phyloP scores from a whole-genome alignment of 2,329 filamentous ascomycete genomes.

The Diaporthe sp. region DNA sequence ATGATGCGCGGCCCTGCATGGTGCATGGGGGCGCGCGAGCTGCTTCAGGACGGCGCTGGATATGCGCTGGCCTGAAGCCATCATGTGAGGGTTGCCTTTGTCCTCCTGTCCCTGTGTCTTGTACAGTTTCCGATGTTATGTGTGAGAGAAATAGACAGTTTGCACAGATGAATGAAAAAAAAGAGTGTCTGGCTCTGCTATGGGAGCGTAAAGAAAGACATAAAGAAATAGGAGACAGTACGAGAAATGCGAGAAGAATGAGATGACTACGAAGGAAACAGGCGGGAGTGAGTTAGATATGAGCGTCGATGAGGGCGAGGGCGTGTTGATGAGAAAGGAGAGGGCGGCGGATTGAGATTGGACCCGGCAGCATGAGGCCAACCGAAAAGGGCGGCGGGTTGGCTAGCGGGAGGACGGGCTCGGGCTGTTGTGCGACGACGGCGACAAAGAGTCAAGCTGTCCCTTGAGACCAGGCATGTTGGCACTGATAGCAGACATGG shows the following conservation, averaged over 20 bases:
- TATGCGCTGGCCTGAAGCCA: slow-evolving; percentile 31
- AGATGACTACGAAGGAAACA: background rate
- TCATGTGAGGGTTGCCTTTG: background rate
- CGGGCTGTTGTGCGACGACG: slow-evolving; percentile 2
- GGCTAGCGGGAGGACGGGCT: background rate
- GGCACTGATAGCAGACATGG: background rate
- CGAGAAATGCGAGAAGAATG: background rate
- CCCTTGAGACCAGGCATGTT: background rate
- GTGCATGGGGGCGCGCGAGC: slow-evolving; percentile 10
- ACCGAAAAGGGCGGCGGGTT: slow-evolving; percentile 14
- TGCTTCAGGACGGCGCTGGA: slow-evolving; percentile 25
- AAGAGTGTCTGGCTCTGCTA: slow-evolving; percentile 5
- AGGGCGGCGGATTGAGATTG: slow-evolving; percentile 14
- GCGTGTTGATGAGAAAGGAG: slow-evolving; percentile 21
- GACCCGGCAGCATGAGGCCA: slow-evolving; percentile 21
- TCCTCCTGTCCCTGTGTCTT: background rate
- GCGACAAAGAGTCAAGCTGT: slow-evolving; percentile 21
- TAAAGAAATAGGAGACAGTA: background rate
- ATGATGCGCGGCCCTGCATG: slow-evolving; percentile 10
- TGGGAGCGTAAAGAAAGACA: background rate
- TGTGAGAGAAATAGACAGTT: background rate
- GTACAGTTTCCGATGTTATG: background rate
- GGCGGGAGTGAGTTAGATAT: background rate
- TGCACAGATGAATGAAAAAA: background rate
- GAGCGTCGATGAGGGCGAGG: background rate